These are phyloP conservation scores for Naegleria lovaniensis DNA, from an alignment of 208 protist species.

Conservation along the genomic window DNA sequence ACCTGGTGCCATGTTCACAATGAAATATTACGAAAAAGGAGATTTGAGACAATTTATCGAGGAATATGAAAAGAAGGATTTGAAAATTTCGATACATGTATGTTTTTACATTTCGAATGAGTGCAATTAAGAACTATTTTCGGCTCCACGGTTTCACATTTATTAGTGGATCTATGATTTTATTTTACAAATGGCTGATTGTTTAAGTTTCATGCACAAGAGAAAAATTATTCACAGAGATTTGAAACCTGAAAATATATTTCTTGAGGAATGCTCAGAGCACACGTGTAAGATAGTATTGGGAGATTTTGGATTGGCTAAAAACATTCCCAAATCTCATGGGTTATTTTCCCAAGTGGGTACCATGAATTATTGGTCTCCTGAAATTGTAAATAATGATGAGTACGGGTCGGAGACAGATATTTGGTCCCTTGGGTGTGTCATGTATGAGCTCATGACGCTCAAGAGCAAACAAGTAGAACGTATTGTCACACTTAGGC, in stretches of 20 bases:
- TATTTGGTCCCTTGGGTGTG: neutral
- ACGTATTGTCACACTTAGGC: neutral
- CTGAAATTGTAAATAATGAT: neutral
- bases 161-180: neutral
- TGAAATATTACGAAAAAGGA: neutral
- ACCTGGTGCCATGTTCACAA: neutral
- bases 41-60: slow-evolving; percentile 6
- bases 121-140: neutral
- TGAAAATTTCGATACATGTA: neutral
- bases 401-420: neutral
- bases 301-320: neutral
- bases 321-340: neutral
- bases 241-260: neutral
- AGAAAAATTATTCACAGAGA: neutral
- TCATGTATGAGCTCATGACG: neutral
- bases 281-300: neutral
- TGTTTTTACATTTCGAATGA: neutral
- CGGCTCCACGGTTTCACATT: neutral
- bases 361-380: neutral
- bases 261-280: neutral
- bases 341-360: neutral
- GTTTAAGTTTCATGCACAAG: neutral
- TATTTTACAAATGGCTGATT: neutral
- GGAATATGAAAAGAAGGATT: neutral
- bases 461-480: neutral